phyloP scores from a whole-genome alignment of 352 stramenopile genomes.

The Pythium sukuiense region DNA sequence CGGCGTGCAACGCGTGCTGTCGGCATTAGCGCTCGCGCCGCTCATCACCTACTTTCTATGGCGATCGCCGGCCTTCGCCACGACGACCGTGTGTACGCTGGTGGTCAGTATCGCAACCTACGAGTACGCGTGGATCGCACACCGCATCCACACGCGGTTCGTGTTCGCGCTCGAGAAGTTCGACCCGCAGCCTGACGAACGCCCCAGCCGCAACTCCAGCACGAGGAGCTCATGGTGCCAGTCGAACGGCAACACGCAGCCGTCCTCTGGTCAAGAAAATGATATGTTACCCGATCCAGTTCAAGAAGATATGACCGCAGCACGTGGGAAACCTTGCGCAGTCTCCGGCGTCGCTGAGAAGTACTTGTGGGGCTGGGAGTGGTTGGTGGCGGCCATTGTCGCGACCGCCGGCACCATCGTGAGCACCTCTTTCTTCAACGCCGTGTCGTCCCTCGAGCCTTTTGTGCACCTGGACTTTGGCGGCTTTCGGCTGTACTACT shows the following conservation, averaged over 20 bases:
- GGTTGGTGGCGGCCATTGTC: conserved; percentile 41
- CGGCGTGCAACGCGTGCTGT: conserved; percentile 62
- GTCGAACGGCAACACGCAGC: conserved; percentile 18
- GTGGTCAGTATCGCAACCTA: conserved; percentile 56
- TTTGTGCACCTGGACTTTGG: conserved; percentile 29
- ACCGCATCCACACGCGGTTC: conserved; percentile 61
- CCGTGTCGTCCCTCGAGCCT: conserved; percentile 37
- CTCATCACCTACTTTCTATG: conserved; percentile 71
- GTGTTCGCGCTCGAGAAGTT: conserved; percentile 36
- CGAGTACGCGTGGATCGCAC: conserved; percentile 73
- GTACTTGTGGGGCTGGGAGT: conserved; percentile 32
- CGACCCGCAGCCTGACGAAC: conserved; percentile 2
- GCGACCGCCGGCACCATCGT: conserved; percentile 37
- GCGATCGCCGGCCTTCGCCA: conserved; percentile 63
- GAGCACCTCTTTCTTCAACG: conserved; percentile 36
- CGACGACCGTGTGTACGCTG: conserved; percentile 59
- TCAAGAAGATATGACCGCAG: conserved; percentile 16
- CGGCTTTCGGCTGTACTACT: conserved; percentile 47
- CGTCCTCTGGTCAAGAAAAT: conserved; percentile 16
- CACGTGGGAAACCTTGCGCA: conserved; percentile 16
- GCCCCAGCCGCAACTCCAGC: conserved; percentile 13
- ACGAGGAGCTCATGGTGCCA: conserved; percentile 9
- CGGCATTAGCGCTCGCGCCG: conserved; percentile 53
- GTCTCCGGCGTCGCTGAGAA: conserved; percentile 10
- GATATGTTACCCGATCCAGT: conserved; percentile 1